Evolutionary conservation across 139 green algal genomes (phyloP).

Genomic region (Parachlorella kessleri): DNA sequence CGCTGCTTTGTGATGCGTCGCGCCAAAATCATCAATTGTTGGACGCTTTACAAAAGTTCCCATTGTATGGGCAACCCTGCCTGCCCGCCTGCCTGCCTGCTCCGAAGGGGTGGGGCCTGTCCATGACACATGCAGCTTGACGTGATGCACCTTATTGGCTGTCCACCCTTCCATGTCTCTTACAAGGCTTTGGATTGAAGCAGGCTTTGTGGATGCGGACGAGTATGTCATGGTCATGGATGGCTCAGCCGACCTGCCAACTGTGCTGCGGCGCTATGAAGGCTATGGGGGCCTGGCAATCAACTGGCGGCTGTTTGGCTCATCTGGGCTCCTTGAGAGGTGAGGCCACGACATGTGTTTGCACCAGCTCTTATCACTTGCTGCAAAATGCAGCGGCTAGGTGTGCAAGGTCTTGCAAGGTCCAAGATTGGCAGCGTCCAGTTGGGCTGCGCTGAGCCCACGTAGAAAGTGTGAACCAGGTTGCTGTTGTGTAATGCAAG

Average conservation of each 20-base stretch:
- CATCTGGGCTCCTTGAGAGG: neutral
- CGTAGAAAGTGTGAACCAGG: neutral
- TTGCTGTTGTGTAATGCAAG: slow-evolving; percentile 1
- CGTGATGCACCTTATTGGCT: neutral
- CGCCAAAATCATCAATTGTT: too few relatives aligned
- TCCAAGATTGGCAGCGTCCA: too few relatives aligned
- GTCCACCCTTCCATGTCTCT: neutral
- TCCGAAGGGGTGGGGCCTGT: too few relatives aligned
- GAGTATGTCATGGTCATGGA: neutral
- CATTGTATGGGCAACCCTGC: neutral
- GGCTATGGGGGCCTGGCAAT: neutral
- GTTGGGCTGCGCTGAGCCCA: too few relatives aligned
- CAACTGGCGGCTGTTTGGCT: neutral
- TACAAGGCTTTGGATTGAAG: too few relatives aligned
- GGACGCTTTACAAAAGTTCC: too few relatives aligned
- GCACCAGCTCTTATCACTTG: too few relatives aligned
- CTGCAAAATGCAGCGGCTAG: too few relatives aligned
- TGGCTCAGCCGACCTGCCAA: neutral
- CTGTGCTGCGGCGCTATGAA: neutral
- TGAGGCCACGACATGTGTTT: neutral
- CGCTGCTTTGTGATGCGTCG: too few relatives aligned
- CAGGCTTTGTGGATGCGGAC: neutral
- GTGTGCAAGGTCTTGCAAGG: neutral
- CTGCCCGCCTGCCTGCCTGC: neutral
- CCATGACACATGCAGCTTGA: too few relatives aligned